phyloP scores from a whole-genome alignment of 2,329 filamentous ascomycete species.

The Verticillium dahliae region DNA sequence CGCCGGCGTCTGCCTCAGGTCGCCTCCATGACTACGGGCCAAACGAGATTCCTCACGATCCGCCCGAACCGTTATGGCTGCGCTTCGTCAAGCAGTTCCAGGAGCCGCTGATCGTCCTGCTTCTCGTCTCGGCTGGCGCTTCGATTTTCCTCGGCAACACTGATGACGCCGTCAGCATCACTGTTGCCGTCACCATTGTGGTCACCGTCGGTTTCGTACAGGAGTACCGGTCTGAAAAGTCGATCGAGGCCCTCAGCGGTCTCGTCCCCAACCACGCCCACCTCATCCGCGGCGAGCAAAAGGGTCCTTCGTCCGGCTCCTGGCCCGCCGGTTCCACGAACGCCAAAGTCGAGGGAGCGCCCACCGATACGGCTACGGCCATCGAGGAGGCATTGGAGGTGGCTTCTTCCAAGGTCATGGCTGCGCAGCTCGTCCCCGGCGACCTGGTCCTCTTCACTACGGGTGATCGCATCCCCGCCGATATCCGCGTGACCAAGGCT shows the following conservation, averaged over 20 bases:
- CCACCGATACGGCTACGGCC: constrained; percentile 49
- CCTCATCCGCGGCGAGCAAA: constrained; percentile 62
- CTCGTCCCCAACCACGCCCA: constrained; percentile 94
- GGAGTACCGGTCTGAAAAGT: constrained; percentile 96
- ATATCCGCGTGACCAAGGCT: constrained; percentile 87
- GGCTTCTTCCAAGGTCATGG: constrained; percentile 77
- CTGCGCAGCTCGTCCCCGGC: constrained; percentile 80
- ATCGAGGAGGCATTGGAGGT: constrained; percentile 60
- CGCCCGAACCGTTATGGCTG: constrained; percentile 89
- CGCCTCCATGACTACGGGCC: constrained; percentile 76
- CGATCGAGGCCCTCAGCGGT: constrained; percentile 87
- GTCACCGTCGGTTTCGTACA: constrained; percentile 95
- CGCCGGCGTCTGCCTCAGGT: constrained; percentile 72
- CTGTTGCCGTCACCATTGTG: constrained; percentile 92
- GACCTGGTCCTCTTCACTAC: constrained; percentile 93
- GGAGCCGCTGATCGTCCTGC: constrained; percentile 87
- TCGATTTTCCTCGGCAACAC: constrained; percentile 88
- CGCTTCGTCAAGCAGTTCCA: constrained; percentile 96
- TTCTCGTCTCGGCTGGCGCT: constrained; percentile 80
- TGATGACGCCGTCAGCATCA: constrained; percentile 93
- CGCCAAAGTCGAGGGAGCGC: constrained; percentile 39
- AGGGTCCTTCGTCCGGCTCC: constrained; percentile 25
- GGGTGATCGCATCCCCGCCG: constrained; percentile 91
- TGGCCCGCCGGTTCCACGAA: constrained; percentile 43
- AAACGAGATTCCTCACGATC: constrained; percentile 92